A percentile compares a stretch with the other conserved stretches of the same genome.
phyloP scores from a whole-genome alignment of 805 yeast genomes.

The Saccharomycopsis babjevae region DNA sequence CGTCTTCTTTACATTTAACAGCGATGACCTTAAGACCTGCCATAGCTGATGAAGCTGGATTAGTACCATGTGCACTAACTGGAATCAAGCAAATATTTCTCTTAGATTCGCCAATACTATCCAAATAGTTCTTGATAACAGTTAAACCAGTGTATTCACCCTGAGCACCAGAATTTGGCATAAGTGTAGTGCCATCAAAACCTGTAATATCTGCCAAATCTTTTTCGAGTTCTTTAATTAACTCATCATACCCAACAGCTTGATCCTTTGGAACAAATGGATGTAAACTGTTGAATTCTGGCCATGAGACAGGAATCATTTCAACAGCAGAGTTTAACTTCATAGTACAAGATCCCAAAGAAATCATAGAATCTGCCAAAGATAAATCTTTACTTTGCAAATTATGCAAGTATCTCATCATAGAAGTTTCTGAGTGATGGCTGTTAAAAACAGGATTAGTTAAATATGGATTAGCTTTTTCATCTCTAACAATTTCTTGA shows the following conservation, averaged over 20 bases:
- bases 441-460: conserved; percentile 71
- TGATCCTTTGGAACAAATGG: conserved; percentile 90
- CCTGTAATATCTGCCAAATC: conserved; percentile 92
- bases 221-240: conserved; percentile 64
- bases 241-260: conserved; percentile 75
- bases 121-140: conserved; percentile 70
- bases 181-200: conserved; percentile 77
- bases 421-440: conserved; percentile 90
- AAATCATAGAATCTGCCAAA: conserved; percentile 92
- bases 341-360: conserved; percentile 97
- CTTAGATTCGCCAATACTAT: conserved; percentile 55
- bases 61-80: conserved; percentile 96
- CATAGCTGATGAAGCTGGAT: conserved; percentile 98
- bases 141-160: conserved; percentile 95
- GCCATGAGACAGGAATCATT: conserved; percentile 92
- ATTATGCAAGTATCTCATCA: conserved; percentile 80
- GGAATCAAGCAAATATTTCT: conserved; percentile 91
- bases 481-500: conserved; percentile 23
- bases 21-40: conserved; percentile 90
- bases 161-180: conserved; percentile 98
- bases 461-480: conserved; percentile 26
- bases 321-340: conserved; percentile 91
- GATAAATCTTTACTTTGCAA: conserved; percentile 86
- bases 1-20: conserved; percentile 75
- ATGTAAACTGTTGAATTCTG: conserved; percentile 79